Evolutionary conservation across 2,329 filamentous ascomycete genomes (phyloP), one percentile per base, ranked within the genome.

Genomic region (Alternaria consortialis): DNA sequence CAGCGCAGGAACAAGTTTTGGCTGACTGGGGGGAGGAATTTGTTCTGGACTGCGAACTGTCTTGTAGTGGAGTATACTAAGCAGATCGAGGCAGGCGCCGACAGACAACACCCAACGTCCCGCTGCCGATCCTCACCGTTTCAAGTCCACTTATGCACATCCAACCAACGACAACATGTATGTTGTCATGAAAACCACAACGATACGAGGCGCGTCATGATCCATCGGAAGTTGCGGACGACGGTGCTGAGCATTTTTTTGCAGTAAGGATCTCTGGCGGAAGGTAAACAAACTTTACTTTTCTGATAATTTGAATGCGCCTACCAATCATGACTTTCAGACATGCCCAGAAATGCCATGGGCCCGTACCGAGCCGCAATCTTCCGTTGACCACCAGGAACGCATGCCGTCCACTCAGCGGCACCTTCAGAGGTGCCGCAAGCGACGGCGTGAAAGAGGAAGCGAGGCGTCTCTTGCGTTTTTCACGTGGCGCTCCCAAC

Each of bases 1-100:
- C 65, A 62, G 60, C 54, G 61, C 63, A 62, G 64, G 62, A 63
- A 63, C 64, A 56, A 60, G 44, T 58, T 50, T 51, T 43, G 53
- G 51, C 36, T 50, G 46, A 37, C 53, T 47, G 29, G 50, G 48
- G 48, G 36, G 39, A 58, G 43, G 46, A 50, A 42, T 54, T 54
- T 59, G 55, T 44, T 65, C 61, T 64, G 50, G 63, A 64, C 66
- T 55, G 34, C 43, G 46, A 36, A 43, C 27, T 8, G 52, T 56
- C 40, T 53, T 39, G 32, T 56, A 56, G 63, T 40, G 47, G 29
- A 3, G 27, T 11, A 31, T 29, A 20, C 63, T 62, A 62, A 37
- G 27, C 27, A 25, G 23, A 37, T 48, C 39, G 20, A 9, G 37
- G 37, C 17, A 61, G 58, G 62, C 66, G 58, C 54, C 47, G 40